Evolutionary conservation across 2,329 filamentous ascomycete genomes (phyloP).

Genomic region (Zasmidium angulare): DNA sequence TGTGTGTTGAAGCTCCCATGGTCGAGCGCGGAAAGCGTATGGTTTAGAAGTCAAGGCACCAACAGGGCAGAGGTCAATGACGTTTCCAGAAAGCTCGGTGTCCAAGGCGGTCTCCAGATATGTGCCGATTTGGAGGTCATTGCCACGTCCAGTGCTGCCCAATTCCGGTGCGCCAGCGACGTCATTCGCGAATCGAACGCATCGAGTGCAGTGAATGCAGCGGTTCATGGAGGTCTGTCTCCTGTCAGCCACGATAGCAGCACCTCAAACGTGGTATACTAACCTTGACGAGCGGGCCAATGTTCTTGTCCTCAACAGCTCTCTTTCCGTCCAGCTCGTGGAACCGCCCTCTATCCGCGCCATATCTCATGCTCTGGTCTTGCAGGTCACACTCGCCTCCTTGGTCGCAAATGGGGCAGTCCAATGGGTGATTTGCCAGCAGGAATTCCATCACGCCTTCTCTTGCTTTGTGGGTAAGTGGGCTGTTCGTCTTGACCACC

Average conservation of each 20-base stretch:
- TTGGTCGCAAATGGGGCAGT: conserved; percentile 98
- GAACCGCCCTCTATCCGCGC: conserved; percentile 91
- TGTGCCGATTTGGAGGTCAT: conserved; percentile 96
- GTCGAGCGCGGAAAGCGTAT: conserved; percentile 93
- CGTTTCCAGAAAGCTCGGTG: conserved; percentile 92
- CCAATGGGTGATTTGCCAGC: conserved; percentile 90
- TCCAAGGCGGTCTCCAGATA: conserved; percentile 94
- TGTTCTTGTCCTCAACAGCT: conserved; percentile 99
- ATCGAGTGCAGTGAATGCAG: conserved; percentile 98
- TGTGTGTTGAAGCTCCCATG: conserved; percentile 95
- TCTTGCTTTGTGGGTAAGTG: conserved; percentile 92
- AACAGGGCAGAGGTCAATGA: conserved; percentile 97
- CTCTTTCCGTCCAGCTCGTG: conserved; percentile 95
- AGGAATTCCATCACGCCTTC: conserved; percentile 99
- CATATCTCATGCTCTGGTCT: conserved; percentile 99
- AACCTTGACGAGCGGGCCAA: conserved; percentile 88
- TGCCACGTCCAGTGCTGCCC: conserved; percentile 90
- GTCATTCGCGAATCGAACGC: conserved; percentile 96
- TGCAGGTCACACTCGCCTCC: conserved; percentile 98
- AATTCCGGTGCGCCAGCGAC: conserved; percentile 93
- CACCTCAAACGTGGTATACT: conserved; percentile 1
- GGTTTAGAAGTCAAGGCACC: conserved; percentile 96
- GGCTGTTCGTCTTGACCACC: conserved; percentile 98
- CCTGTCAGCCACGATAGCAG: conserved; percentile 14
- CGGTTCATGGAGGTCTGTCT: conserved; percentile 92